A percentile compares a stretch with the other conserved stretches of the same genome.
Evolutionary conservation across 805 yeast genomes (phyloP).

Genomic region (Jamesozyma piceae): DNA sequence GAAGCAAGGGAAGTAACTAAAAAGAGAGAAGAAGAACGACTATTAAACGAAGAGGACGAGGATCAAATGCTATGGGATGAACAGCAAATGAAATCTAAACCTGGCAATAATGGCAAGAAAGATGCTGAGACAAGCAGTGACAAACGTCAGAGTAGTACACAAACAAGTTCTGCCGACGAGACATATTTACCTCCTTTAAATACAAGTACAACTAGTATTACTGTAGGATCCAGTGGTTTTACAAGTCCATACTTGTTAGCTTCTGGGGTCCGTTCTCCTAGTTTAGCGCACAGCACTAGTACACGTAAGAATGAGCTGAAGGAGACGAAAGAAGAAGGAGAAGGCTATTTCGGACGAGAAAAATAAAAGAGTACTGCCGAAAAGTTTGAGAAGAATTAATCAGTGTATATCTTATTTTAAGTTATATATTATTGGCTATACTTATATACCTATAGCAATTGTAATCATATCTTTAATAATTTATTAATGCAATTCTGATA

Average conservation of each 20-base stretch:
- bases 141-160: constrained; percentile 4
- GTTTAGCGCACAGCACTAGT: constrained; percentile 15
- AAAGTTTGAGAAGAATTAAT: not conserved
- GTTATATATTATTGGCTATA: not conserved
- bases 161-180: constrained; percentile 18
- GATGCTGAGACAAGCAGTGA: not conserved
- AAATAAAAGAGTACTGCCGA: not conserved
- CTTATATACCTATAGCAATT: not conserved
- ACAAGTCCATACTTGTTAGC: constrained; percentile 62
- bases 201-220: constrained; percentile 13
- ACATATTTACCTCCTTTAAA: constrained; percentile 5
- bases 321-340: constrained; percentile 5
- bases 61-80: constrained; percentile 26
- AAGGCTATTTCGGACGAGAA: constrained; percentile 4
- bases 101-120: not conserved
- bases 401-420: not conserved
- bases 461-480: not conserved
- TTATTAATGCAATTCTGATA: not conserved
- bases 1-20: constrained; percentile 72
- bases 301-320: not conserved
- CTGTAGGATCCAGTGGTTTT: constrained; percentile 37
- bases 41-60: constrained; percentile 23
- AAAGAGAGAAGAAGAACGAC: constrained; percentile 38
- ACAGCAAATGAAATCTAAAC: constrained; percentile 15
- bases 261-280: constrained; percentile 51